These are phyloP conservation scores for Colletotrichum destructivum DNA, from an alignment of 2,329 filamentous ascomycete species.

Conservation along the genomic window DNA sequence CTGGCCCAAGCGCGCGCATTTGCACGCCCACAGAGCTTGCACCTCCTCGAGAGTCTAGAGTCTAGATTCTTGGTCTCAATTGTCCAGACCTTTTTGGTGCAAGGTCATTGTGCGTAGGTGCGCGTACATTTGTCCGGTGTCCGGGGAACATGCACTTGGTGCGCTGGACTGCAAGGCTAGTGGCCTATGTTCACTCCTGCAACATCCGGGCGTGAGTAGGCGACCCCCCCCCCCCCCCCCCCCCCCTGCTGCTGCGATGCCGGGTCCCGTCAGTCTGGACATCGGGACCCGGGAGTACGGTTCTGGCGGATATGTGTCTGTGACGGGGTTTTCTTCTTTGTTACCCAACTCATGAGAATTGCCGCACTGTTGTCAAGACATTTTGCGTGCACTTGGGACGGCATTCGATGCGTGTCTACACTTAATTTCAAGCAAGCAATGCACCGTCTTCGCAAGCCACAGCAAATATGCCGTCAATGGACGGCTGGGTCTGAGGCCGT, in stretches of 20 bases:
- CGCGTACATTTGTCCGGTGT: background rate
- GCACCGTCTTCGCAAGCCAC: background rate
- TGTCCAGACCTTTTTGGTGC: background rate
- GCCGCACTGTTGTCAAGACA: conserved; percentile 1
- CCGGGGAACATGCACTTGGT: background rate
- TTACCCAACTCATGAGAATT: background rate
- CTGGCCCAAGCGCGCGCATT: background rate
- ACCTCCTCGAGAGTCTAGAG: background rate
- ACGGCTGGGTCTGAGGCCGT: background rate
- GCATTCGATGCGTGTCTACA: background rate
- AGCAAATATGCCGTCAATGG: background rate
- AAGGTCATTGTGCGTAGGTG: background rate
- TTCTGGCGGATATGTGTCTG: conserved; percentile 1
- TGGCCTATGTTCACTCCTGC: background rate
- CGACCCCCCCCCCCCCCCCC: background rate
- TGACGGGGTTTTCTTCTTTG: background rate
- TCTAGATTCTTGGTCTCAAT: background rate
- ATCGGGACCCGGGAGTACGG: conserved; percentile 9
- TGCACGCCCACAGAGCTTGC: background rate
- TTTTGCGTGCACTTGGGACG: background rate
- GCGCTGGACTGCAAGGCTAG: background rate
- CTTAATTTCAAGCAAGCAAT: background rate
- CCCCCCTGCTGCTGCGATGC: conserved; percentile 3
- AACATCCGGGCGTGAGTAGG: background rate
- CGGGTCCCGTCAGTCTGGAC: conserved; percentile 5